A percentile compares a stretch with the other conserved stretches of the same genome.
Conservation (phyloP, 2,329 filamentous ascomycete genomes). For the Trichoderma atrobrunneum region DNA sequence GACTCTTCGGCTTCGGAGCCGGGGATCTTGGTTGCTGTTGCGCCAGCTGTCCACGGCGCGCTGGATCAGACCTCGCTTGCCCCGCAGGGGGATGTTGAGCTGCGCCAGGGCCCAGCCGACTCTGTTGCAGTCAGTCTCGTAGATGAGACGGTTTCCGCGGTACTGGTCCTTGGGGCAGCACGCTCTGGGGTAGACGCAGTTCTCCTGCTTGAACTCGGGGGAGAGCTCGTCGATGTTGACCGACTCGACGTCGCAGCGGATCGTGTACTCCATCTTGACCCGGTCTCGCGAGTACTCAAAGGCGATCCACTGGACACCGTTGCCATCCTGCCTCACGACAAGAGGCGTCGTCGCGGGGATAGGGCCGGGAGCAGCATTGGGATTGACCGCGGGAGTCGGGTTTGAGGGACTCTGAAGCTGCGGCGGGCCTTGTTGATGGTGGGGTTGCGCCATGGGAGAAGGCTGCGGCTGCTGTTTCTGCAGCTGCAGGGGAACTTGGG, state of each 20-base stretch:
- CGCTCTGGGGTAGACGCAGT: constrained; percentile 94
- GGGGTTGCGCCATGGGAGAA: constrained; percentile 41
- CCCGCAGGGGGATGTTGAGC: constrained; percentile 83
- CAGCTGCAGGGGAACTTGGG: constrained; percentile 59
- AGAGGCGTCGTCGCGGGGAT: constrained; percentile 95
- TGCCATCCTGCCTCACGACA: constrained; percentile 90
- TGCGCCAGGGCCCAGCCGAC: constrained; percentile 99
- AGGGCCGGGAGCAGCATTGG: constrained; percentile 89
- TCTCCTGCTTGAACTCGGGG: constrained; percentile 92
- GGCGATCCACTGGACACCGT: constrained; percentile 97
- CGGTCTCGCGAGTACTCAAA: constrained; percentile 97
- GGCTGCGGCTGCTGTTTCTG: constrained; percentile 49
- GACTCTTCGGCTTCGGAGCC: constrained; percentile 85
- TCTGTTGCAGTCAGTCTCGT: constrained; percentile 98
- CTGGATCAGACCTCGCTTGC: constrained; percentile 94
- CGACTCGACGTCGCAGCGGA: constrained; percentile 95
- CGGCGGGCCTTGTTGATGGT: constrained; percentile 38
- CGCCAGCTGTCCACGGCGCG: constrained; percentile 97
- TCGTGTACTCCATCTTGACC: constrained; percentile 99
- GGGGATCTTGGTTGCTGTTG: constrained; percentile 96
- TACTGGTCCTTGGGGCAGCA: constrained; percentile 96
- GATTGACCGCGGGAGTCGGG: constrained; percentile 60
- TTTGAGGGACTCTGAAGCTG: constrained; percentile 41
- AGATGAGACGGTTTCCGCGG: constrained; percentile 89
- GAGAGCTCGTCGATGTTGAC: constrained; percentile 84